Evolutionary conservation across 306 rosid species (phyloP), one percentile per base, ranked within the genome.

Genomic region (Ceratonia siliqua): DNA sequence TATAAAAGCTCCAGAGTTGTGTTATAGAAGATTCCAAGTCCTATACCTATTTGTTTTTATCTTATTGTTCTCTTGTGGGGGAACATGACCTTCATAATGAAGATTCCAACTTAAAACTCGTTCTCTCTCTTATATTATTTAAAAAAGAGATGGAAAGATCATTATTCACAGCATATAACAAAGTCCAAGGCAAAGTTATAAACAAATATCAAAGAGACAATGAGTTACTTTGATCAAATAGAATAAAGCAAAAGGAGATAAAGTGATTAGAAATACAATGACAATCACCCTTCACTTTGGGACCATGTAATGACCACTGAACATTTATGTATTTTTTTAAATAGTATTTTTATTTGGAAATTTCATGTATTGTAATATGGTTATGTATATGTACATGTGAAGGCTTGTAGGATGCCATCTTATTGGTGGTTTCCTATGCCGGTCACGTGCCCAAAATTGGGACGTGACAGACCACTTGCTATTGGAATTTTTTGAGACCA

Each of bases 11-110:
- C 50, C 68, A 46, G 57, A 54, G 39, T 76, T 78, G 41, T 67
- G 62, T 78, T 50, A 76, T 27, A 45, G 81, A 88, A 79, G 84
- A 85, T 83, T 88, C 86, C 84, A n/a, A 72, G 62, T 35, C 66
- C 62, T 63, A 4, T 10, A 36, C 41, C 33, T 5, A 0, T 75
- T 68, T 85, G 92, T 88, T 73, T 71, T 80, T 75, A 55, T 67
- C 84, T 57, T 42, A n/a, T 82, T 86, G 85, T 83, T 74, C 21
- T 86, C 22, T 79, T 73, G 73, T 67, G 39, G 17, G 63, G 52
- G 76, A n/a, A 30, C 74, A 80, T 50, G 62, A 63, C 41, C 1
- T 77, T 24, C 48, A 66, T 14, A n/a, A n/a, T n/a, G n/a, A n/a
- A 64, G 88, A 88, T 84, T n/a, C n/a, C 76, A 32, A 28, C 64